Evolutionary conservation across 192 early-diverging fungal species (phyloP), one percentile per base, ranked within the genome.

Genomic region (Coemansia sp.): DNA sequence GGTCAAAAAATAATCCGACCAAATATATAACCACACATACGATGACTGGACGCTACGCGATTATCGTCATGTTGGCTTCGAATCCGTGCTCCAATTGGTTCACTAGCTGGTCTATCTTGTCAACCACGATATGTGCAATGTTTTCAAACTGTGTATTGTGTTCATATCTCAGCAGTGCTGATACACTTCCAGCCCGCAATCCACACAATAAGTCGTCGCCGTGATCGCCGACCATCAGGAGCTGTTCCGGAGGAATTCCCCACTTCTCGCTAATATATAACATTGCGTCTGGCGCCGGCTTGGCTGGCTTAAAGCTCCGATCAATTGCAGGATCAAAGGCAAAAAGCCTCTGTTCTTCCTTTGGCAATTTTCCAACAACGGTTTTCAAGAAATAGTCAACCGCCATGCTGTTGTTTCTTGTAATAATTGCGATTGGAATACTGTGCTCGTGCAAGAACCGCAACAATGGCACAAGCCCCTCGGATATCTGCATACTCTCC

Each of bases 151-250:
- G 31, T 18, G 63, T 21, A 43, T 75, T 83, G 61, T 67, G 63
- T 18, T 33, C 9, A 53, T 84, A 79, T 26, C 70, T 67, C 55
- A 85, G 58, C 53, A 85, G 62, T 34, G 71, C 71, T 15, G 81
- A 45, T 33, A 85, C 66, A 43, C 69, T 70, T 7, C 84, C 84
- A 1, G 81, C 84, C 2, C 74, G 67, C 7, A 67, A 48, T 1
- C 84, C 84, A 21, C 84, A 85, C 35, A 73, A 56, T n/a, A 85
- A 60, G 35, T 85, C 84, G 61, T 85, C 84, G 35, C 66, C 63
- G 52, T 83, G 71, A 63, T 85, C 84, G 34, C 84, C 84, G 13
- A 85, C 84, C 81, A 85, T 85, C 75, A 82, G 52, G 15, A 82
- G 67, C 48, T 83, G 66, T 20, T 71, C 57, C 9, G 84, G 75